Conservation (phyloP, 768 basidiomycete genomes). For the Calocybe cyanea region DNA sequence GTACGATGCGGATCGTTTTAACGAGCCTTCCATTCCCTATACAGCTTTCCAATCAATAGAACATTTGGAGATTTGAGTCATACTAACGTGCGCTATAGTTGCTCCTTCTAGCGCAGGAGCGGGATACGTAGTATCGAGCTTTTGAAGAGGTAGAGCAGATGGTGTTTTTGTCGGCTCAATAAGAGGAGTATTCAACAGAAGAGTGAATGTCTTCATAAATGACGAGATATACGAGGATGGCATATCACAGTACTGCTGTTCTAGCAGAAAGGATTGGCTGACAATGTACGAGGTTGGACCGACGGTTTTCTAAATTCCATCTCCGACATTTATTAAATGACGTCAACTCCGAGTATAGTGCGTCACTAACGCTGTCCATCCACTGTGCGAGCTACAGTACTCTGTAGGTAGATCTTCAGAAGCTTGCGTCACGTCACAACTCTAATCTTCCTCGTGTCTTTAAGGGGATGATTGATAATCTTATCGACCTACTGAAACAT, state of each 20-base stretch:
- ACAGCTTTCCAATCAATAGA: neutral
- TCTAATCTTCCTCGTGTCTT: too few relatives aligned
- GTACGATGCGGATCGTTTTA: neutral
- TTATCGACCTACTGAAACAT: too few relatives aligned
- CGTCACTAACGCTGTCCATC: too few relatives aligned
- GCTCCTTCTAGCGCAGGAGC: constrained; percentile 1
- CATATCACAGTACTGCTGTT: constrained; percentile 6
- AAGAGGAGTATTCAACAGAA: constrained; percentile 33
- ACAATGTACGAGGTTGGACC: too few relatives aligned
- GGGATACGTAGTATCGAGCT: constrained; percentile 10
- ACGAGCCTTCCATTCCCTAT: neutral
- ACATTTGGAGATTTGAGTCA: neutral
- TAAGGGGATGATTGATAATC: too few relatives aligned
- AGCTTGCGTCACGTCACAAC: too few relatives aligned
- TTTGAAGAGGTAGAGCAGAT: constrained; percentile 24
- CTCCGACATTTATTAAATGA: too few relatives aligned
- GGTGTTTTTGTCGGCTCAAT: constrained; percentile 22
- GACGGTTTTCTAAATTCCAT: too few relatives aligned
- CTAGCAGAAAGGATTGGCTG: too few relatives aligned
- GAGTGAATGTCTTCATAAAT: constrained; percentile 24
- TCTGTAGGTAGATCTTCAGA: too few relatives aligned
- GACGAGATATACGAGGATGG: constrained; percentile 19
- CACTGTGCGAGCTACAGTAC: too few relatives aligned
- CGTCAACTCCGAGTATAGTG: too few relatives aligned
- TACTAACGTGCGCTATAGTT: constrained; percentile 5